Evolutionary conservation across 129 eudicot species (phyloP), one percentile per base, ranked within the genome.

Genomic region (Flaveria bidentis): DNA sequence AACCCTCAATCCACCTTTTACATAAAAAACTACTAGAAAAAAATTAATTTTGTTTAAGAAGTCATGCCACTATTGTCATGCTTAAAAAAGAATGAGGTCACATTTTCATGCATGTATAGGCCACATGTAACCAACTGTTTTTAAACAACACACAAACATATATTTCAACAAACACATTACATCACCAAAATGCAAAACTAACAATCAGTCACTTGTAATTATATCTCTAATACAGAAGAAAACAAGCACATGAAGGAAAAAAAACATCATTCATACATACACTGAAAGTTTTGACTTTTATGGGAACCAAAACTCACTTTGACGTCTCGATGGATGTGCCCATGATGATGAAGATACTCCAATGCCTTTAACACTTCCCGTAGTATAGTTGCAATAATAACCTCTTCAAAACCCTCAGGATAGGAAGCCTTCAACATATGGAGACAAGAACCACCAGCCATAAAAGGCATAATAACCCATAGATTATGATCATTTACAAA

Each of bases 391-490:
- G 92, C 89, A 73, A 88, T 88, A 14, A 85, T 76, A 56, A 69
- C 87, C 80, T 88, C 92, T 49, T 88, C 83, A 72, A 86, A 82
- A 26, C 89, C 89, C 74, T 86, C 84, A 41, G 84, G 83, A 63
- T 79, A 72, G 15, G 77, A 82, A 50, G 85, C 82, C 70, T 82
- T 86, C 68, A 86, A 49, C 23, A 86, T 71, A 69, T 88, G 92
- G 20, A 85, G 87, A 73, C 89, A 87, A 50, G 92, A 87, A 36
- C 92, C 92, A 18, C 88, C 92, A 33, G 89, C 83, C 89, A 87
- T 87, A 49, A 79, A 87, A 11, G 92, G 92, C 92, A 85, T 87
- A 57, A 87, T 86, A 42, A 87, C 89, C 92, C 92, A 87, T 33
- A 85, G 62, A 73, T 80, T 82, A 53, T 85, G 89, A 39, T 79